These are phyloP conservation scores for Saturnispora quitensis DNA, from an alignment of 805 yeast species.

Conservation along the genomic window DNA sequence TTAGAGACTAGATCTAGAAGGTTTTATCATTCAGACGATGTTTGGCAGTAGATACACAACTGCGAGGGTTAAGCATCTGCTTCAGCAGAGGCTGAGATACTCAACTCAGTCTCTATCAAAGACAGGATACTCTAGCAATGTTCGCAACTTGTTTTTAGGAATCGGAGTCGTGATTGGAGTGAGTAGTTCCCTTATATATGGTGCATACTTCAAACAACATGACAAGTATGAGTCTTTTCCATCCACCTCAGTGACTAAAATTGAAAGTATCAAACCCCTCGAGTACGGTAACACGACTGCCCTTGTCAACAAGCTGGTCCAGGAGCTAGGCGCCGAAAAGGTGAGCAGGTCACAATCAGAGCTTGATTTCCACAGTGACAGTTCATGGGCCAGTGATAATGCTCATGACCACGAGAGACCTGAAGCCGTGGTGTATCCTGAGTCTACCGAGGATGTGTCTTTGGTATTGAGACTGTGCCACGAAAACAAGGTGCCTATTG, in stretches of 20 bases:
- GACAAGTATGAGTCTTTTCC: constrained; percentile 18
- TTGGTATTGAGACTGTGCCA: constrained; percentile 53
- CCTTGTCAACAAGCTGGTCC: constrained; percentile 38
- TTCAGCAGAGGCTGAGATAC: background rate
- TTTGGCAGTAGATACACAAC: background rate
- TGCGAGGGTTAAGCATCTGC: background rate
- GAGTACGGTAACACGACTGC: constrained; percentile 44
- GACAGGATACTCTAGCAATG: background rate
- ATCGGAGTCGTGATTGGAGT: background rate
- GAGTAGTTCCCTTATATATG: constrained; percentile 14
- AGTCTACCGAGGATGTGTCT: constrained; percentile 58
- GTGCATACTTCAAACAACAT: background rate
- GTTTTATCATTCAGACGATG: background rate
- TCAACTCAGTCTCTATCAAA: background rate
- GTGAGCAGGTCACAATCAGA: constrained; percentile 31
- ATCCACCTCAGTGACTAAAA: constrained; percentile 38
- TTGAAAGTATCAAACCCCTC: constrained; percentile 38
- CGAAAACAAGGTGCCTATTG: constrained; percentile 53
- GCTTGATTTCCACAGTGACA: constrained; percentile 25
- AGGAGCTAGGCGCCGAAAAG: constrained; percentile 44
- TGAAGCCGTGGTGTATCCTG: constrained; percentile 49
- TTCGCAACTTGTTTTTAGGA: background rate
- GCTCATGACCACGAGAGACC: constrained; percentile 27
- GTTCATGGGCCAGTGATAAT: constrained; percentile 28
- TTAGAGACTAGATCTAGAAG: background rate